Base-by-base conservation (phyloP, 495 filamentous ascomycete genomes). In the Terfezia boudieri region DNA sequence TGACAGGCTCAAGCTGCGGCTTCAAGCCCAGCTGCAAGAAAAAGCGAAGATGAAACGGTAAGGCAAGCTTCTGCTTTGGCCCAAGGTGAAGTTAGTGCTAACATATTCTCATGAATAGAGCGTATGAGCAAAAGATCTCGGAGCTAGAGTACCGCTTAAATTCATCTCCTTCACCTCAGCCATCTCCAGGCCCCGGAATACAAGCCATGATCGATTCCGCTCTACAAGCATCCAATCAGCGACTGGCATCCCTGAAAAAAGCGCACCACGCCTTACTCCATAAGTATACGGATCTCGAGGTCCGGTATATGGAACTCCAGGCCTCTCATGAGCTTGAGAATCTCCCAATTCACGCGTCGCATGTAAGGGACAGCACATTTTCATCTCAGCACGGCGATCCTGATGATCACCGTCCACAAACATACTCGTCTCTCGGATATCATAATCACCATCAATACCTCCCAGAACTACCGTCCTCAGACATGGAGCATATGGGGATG, bases 1-100 rank as follows among this genome's bases (percentile, higher is more conserved):
- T 8, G 69, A 78, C 55, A 67, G 70, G 52, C 65, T 76, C 37
- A 69, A 71, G 12, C 58, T 72, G 61, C 68, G 74, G 56, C 60
- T 82, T 20, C 68, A 68, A 37, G 69, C 75, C 49, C 65, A 67
- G 20, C 74, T 84, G 37, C 64, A 65, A 16, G 74, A 81, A 50
- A 63, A 72, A 23, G 67, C 71, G 43, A 67, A 69, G 51, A 58
- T 63, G n/a, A 69, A 69, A 50, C 63, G 62, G 62, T 64, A 16
- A 48, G 58, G 49, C 22, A 41, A 36, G 9, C 20, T n/a, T 22
- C 48, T 54, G 17, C 9, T 35, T 50, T 12, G 10, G 12, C 38
- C 22, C 8, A 20, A 20, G 9, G 22, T n/a, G 17, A 36, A 1
- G 14, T 2, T 9, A 52, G 32, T 52, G 53, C 36, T 12, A 8